Evolutionary conservation across 2,329 filamentous ascomycete species (phyloP).

Genomic region (Fusarium aywerte): DNA sequence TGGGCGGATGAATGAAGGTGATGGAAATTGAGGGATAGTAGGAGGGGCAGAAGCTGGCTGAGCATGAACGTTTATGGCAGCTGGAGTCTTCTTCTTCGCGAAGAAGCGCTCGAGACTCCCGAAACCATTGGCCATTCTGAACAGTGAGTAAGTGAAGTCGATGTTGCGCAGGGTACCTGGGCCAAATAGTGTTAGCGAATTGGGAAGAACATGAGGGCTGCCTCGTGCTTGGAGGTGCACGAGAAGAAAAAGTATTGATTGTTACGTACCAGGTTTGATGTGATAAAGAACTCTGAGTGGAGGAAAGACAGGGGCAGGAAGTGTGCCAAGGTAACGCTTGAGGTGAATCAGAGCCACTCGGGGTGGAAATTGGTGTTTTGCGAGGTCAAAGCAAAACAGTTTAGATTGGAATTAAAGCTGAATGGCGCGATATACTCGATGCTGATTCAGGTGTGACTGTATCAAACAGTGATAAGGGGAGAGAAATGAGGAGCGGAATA

Average conservation of each 20-base stretch:
- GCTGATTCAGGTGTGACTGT: constrained; percentile 36
- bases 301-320: constrained; percentile 19
- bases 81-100: constrained; percentile 54
- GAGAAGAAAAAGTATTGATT: constrained; percentile 18
- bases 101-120: constrained; percentile 65
- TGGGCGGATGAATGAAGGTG: constrained; percentile 66
- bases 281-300: constrained; percentile 6
- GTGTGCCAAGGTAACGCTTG: constrained; percentile 20
- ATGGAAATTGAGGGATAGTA: constrained; percentile 57
- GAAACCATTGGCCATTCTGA: constrained; percentile 59
- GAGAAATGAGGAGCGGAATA: constrained; percentile 1
- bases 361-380: constrained; percentile 27
- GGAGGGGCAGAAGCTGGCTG: constrained; percentile 37
- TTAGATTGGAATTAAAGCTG: constrained; percentile 21
- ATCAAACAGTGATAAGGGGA: constrained; percentile 33
- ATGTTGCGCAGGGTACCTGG: constrained; percentile 42
- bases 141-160: constrained; percentile 17
- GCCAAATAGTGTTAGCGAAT: constrained; percentile 40
- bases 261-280: constrained; percentile 35
- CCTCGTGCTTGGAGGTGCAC: constrained; percentile 22
- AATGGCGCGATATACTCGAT: constrained; percentile 20
- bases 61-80: constrained; percentile 40
- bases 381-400: constrained; percentile 28
- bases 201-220: constrained; percentile 9
- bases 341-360: constrained; percentile 39